Evolutionary conservation across 768 basidiomycete species (phyloP).

Genomic region (Rubroboletus satanas): DNA sequence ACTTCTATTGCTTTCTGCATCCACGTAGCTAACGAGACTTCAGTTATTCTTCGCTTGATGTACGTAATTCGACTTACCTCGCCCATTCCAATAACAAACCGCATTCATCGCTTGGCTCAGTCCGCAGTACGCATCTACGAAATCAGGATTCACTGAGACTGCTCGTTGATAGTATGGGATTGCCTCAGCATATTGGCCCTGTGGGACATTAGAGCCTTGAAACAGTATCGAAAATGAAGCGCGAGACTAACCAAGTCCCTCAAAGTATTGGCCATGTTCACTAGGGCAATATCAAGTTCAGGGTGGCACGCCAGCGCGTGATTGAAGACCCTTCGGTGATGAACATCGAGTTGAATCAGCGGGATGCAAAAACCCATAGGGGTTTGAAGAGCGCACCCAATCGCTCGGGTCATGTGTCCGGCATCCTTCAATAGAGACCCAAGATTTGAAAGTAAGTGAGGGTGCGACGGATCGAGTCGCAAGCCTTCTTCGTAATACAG

Average conservation of each 20-base stretch:
- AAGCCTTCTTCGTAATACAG: constrained; percentile 45
- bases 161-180: constrained; percentile 46
- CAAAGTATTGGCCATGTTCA: constrained; percentile 49
- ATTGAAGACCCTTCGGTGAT: constrained; percentile 34
- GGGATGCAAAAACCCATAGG: neutral
- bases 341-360: constrained; percentile 1
- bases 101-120: constrained; percentile 43
- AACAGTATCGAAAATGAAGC: neutral
- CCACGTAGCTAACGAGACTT: constrained; percentile 27
- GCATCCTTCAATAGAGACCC: constrained; percentile 50
- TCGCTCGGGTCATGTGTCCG: constrained; percentile 40
- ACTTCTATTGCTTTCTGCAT: constrained; percentile 36
- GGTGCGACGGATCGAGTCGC: constrained; percentile 42
- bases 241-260: constrained; percentile 40
- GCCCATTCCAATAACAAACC: constrained; percentile 44
- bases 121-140: constrained; percentile 48
- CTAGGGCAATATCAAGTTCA: constrained; percentile 48
- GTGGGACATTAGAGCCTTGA: neutral
- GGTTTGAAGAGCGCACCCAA: constrained; percentile 31
- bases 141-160: constrained; percentile 38
- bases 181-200: constrained; percentile 43
- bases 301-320: constrained; percentile 40
- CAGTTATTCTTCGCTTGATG: constrained; percentile 1
- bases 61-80: constrained; percentile 23
- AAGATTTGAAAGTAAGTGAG: constrained; percentile 48